Percentiles rank a stretch among this genome's conserved stretches.
These are phyloP conservation scores for Stagonosporopsis chrysanthemi DNA, from an alignment of 2,329 filamentous ascomycete species.

Conservation along the genomic window DNA sequence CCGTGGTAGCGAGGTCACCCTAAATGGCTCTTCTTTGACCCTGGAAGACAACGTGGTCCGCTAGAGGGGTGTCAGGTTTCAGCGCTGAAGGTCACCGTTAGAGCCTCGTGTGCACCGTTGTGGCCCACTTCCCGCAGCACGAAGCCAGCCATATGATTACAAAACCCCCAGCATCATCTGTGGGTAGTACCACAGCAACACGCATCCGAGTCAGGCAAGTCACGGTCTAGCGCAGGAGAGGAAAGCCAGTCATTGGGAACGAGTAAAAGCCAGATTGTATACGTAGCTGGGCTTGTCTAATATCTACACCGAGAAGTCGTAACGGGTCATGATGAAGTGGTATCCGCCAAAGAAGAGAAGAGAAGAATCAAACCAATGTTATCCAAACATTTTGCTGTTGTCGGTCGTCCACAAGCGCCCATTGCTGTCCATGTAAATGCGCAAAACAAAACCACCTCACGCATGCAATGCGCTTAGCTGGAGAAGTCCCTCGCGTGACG, in stretches of 20 bases:
- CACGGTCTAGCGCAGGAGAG: background rate
- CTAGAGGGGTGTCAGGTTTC: no score
- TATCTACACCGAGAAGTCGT: conserved; percentile 18
- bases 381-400: background rate
- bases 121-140: no score
- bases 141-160: no score
- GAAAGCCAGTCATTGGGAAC: background rate
- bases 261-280: conserved; percentile 6
- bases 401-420: conserved; percentile 10
- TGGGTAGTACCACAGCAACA: background rate
- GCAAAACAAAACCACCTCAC: background rate
- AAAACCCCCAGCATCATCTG: background rate
- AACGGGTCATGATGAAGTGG: conserved; percentile 16
- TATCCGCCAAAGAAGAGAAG: conserved; percentile 18
- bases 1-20: no score
- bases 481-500: conserved; percentile 40
- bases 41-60: no score
- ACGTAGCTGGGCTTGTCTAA: conserved; percentile 8
- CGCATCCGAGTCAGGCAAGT: background rate
- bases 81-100: no score
- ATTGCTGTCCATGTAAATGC: conserved; percentile 5
- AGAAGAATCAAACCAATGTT: conserved; percentile 5
- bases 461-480: conserved; percentile 20
- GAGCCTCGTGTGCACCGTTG: no score
- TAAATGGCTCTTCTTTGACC: no score